phyloP scores from a whole-genome alignment of 2,329 filamentous ascomycete species.

The Colletotrichum eremochloae region DNA sequence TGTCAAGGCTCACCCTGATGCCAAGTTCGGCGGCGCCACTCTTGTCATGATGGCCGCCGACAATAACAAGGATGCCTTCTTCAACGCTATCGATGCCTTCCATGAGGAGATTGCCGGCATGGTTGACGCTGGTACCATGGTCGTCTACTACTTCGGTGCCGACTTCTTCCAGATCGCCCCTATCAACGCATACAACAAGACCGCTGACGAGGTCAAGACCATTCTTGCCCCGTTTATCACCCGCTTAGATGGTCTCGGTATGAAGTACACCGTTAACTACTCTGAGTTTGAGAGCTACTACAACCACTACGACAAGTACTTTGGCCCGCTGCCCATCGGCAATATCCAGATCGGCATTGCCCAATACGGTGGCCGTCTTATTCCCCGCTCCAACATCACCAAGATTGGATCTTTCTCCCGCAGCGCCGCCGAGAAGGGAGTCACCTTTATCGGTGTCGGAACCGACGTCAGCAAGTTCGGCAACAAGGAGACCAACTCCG shows the following conservation, averaged over 20 bases:
- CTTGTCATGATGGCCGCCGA: constrained; percentile 50
- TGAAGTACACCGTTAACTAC: constrained; percentile 46
- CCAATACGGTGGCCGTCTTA: constrained; percentile 47
- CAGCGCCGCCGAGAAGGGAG: constrained; percentile 42
- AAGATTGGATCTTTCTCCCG: constrained; percentile 41
- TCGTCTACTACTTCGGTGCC: constrained; percentile 62
- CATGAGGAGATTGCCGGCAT: constrained; percentile 57
- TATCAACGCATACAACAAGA: constrained; percentile 62
- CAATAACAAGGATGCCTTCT: constrained; percentile 49
- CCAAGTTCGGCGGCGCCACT: constrained; percentile 50
- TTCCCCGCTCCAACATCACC: constrained; percentile 43
- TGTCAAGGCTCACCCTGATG: constrained; percentile 52
- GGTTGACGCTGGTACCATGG: constrained; percentile 64
- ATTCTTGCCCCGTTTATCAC: constrained; percentile 60
- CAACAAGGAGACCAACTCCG: constrained; percentile 48
- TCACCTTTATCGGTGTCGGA: constrained; percentile 48
- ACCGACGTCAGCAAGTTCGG: constrained; percentile 48
- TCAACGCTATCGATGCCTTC: constrained; percentile 50
- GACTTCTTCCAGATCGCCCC: constrained; percentile 61
- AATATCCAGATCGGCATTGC: constrained; percentile 61
- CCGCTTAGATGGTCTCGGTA: constrained; percentile 53
- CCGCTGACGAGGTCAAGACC: constrained; percentile 54
- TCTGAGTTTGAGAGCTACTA: constrained; percentile 51
- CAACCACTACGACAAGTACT: constrained; percentile 58
- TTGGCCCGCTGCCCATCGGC: constrained; percentile 55